Evolutionary conservation across 345 rosid species (phyloP).

Genomic region (Noccaea caerulescens): DNA sequence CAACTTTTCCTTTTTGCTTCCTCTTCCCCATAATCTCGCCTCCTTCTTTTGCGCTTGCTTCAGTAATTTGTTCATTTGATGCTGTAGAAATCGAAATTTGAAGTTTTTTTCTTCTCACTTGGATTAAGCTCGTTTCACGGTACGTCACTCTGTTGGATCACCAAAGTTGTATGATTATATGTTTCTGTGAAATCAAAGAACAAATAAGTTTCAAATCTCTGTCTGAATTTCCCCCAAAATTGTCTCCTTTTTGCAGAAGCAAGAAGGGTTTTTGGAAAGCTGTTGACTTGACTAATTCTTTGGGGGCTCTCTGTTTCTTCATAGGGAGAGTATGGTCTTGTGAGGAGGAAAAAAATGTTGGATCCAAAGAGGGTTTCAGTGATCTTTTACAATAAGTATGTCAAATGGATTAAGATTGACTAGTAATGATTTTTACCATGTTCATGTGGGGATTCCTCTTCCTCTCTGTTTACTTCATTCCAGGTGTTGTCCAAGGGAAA

Average conservation of each 20-base stretch:
- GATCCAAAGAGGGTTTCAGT: conserved; percentile 19
- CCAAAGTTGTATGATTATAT: conserved; percentile 22
- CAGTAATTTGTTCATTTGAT: conserved; percentile 6
- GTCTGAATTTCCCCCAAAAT: conserved; percentile 12
- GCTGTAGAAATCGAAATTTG: not conserved
- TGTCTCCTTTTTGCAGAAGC: conserved; percentile 25
- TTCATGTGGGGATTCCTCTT: conserved; percentile 50
- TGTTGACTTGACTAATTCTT: conserved; percentile 40
- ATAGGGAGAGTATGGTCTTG: conserved; percentile 21
- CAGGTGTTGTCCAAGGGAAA: conserved; percentile 27
- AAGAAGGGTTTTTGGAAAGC: conserved; percentile 12
- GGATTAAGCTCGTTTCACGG: conserved; percentile 34
- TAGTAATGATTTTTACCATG: conserved; percentile 42
- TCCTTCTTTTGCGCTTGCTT: conserved; percentile 24
- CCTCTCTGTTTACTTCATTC: conserved; percentile 50
- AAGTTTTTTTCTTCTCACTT: conserved; percentile 1
- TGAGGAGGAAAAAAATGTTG: conserved; percentile 18
- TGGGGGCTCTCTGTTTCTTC: not conserved
- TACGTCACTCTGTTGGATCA: conserved; percentile 28
- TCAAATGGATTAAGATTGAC: conserved; percentile 9
- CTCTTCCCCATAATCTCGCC: conserved; percentile 4
- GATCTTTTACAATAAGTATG: conserved; percentile 21
- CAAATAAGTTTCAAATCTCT: not conserved
- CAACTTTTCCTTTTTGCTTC: conserved; percentile 9
- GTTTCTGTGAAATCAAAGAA: conserved; percentile 15